Evolutionary conservation across 139 green algal genomes (phyloP).

Genomic region (Tetradesmus obliquus): DNA sequence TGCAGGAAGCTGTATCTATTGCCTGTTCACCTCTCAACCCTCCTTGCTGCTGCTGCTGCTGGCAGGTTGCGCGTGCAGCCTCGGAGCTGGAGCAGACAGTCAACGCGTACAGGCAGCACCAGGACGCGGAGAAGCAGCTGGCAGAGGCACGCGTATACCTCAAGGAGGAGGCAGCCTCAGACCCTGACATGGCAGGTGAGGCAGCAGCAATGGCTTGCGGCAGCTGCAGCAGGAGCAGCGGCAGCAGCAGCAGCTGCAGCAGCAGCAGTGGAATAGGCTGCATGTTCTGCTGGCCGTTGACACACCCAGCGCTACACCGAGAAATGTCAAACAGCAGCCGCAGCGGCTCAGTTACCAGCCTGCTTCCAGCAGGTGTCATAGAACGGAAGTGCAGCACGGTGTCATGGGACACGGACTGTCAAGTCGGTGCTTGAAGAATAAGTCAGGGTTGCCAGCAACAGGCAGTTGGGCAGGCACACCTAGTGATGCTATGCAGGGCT

Average conservation of each 20-base stretch:
- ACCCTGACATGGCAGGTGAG: constrained; percentile 50
- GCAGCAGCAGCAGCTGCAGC: neutral
- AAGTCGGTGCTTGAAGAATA: too few species aligned
- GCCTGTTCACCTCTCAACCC: too few species aligned
- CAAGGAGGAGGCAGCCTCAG: constrained; percentile 57
- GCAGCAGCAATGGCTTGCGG: neutral
- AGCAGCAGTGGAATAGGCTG: neutral
- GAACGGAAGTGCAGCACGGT: too few species aligned
- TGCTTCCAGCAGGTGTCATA: too few species aligned
- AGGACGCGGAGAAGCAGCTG: constrained; percentile 74
- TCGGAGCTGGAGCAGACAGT: constrained; percentile 81
- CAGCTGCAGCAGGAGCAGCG: neutral
- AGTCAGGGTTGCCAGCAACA: too few species aligned
- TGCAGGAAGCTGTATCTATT: too few species aligned
- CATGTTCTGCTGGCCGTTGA: too few species aligned
- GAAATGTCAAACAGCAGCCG: neutral
- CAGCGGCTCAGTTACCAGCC: too few species aligned
- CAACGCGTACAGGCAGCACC: constrained; percentile 66
- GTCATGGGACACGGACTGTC: too few species aligned
- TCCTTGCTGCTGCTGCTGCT: neutral
- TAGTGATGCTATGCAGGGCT: too few species aligned
- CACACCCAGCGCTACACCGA: neutral
- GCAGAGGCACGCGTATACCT: constrained; percentile 76
- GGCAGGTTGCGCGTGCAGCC: constrained; percentile 76
- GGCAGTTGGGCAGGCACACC: too few species aligned